Base-by-base conservation (phyloP, 805 yeast species). In the Candida suzukii region DNA sequence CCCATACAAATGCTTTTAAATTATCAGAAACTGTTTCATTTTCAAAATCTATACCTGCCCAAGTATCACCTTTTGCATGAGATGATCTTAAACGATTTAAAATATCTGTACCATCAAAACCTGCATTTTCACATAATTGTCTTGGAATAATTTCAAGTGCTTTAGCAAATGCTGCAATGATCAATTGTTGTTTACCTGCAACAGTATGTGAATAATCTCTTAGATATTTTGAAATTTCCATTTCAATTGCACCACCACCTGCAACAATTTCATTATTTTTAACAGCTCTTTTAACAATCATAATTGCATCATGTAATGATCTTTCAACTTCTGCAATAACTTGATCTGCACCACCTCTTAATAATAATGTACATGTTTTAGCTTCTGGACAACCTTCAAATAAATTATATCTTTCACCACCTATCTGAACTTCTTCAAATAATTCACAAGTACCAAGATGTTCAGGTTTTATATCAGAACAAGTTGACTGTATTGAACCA, bases 201-300 rank as follows among this genome's bases (percentile, higher is more conserved):
- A 93, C 85, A 17, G 87, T 76, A 56, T 83, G 81, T 20, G 97
- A 80, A 56, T 81, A 76, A 53, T 88, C 96, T 56, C 99, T 78
- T 52, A 93, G 72, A 60, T 84, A 78, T 60, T 79, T 87, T 30
- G 97, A 88, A 32, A 93, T 58, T 60, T 93, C 98, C 99, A 93
- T 93, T 66, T 93, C 99, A 48, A 88, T 83, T 28, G 99, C 99
- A 48, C 99, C 99, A 49, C 99, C 99, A 47, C 99, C 99, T 13
- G 96, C 98, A 43, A 93, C 99, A 50, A 93, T 80, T 24, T 77
- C 68, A 56, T 80, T 83, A 60, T 90, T 90, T 57, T 85, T 81
- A 33, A 93, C 78, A 2, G 98, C 95, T 54, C 99, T 76, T 67
- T 90, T 91, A 36, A 91, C 98, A 61, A 93, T 90, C 99, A 91